Conservation (phyloP, 2,329 filamentous ascomycete genomes). For the Claviceps capensis region DNA sequence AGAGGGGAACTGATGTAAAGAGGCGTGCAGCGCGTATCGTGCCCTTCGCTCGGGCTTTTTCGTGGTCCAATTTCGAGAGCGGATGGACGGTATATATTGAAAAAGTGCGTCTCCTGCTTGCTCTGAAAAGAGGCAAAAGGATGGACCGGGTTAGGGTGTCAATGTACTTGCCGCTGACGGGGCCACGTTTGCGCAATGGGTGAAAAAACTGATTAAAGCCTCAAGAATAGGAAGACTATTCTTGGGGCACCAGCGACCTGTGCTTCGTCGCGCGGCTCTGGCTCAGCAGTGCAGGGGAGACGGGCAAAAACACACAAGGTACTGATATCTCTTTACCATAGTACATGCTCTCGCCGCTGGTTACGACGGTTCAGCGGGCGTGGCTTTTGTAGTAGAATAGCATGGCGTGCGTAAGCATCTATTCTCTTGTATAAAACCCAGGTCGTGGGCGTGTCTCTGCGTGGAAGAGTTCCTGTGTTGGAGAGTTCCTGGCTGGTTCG, state of each 20-base stretch:
- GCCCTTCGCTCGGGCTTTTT: not conserved
- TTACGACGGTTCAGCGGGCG: not conserved
- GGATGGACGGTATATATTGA: not conserved
- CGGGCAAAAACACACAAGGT: slow-evolving; percentile 1
- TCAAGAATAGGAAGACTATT: slow-evolving; percentile 1
- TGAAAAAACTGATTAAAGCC: not conserved
- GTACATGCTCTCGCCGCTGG: slow-evolving; percentile 4
- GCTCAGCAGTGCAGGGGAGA: slow-evolving; percentile 3
- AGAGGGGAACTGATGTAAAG: not conserved
- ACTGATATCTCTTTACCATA: slow-evolving; percentile 4
- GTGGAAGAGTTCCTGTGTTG: slow-evolving; percentile 2
- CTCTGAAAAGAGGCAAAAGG: not conserved
- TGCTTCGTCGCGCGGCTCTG: slow-evolving; percentile 6
- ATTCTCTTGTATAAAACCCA: not conserved
- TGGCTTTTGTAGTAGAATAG: not conserved
- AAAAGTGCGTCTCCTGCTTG: not conserved
- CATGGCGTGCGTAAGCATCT: not conserved
- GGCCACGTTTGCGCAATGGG: not conserved
- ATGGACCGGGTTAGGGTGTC: not conserved
- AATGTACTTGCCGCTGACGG: not conserved
- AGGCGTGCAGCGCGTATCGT: not conserved
- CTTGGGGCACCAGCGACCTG: slow-evolving; percentile 1
- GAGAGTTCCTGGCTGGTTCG: not conserved
- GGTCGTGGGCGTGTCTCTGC: slow-evolving; percentile 1
- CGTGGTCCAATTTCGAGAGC: not conserved